Evolutionary conservation across 371 early-diverging fungal genomes (phyloP), one percentile per base, ranked within the genome.

Genomic region (Synchytrium microbalum): DNA sequence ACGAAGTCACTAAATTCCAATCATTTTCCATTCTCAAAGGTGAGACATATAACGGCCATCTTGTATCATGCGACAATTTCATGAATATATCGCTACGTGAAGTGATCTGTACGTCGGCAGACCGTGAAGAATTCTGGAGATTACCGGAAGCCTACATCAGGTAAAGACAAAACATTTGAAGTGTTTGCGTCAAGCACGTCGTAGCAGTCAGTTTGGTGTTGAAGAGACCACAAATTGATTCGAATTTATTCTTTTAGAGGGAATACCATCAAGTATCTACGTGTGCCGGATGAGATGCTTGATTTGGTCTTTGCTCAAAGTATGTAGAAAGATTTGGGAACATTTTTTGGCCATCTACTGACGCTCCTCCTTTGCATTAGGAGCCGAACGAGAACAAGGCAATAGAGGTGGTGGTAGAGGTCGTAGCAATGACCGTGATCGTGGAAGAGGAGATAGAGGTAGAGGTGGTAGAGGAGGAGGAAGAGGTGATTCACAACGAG

Each of bases 21-120:
- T 10, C 10, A 10, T 13, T 27, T 26, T 60, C 16, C 25, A 23
- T 54, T 65, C 62, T 19, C 13, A 8, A 32, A 79, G 80, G 98
- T 69, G 95, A 95, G 72, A 93, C 96, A 25, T 97, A 91, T 78
- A 98, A 93, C 72, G 99, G 99, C 3, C 94, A 92, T 78, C 86
- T 99, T 72, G 91, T 92, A 63, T 90, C 86, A 73, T 95, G 95
- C 81, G 98, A 99, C 73, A 90, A 90, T 69, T 96, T 89, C 84
- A 99, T 98, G 99, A 99, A 99, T 77, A 72, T 98, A 71, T 90
- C 89, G 31, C 78, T 99, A 51, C 86, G 92, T 63, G 96, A 96
- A 75, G 97, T 96, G 26, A 93, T 96, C 64, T 90, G 89, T 72
- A 97, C 96, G 0, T 88, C 90, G 0, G 86, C 93, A 38, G 94